These are phyloP conservation scores for Bonnemaisonia californica DNA, from an alignment of 31 red algal genomes.

Conservation along the genomic window DNA sequence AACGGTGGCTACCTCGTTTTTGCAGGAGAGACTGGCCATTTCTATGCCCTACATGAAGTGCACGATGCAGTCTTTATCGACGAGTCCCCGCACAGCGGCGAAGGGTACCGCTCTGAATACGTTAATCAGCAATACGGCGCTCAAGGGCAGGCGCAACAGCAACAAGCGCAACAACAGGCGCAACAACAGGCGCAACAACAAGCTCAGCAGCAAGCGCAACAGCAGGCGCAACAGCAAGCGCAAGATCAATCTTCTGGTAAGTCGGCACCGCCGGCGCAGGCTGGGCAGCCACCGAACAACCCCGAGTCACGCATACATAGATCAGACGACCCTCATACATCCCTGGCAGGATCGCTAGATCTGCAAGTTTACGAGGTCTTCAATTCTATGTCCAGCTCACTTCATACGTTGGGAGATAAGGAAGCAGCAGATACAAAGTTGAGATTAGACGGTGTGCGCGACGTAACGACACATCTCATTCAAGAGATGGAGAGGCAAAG, in stretches of 20 bases:
- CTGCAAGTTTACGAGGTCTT: conserved; percentile 71
- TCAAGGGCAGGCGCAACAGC: not conserved
- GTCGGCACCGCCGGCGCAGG: not conserved
- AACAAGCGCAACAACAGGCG: not conserved
- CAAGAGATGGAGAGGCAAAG: conserved; percentile 62
- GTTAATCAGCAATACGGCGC: conserved; percentile 38
- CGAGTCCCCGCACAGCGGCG: conserved; percentile 39
- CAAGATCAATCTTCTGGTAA: not conserved
- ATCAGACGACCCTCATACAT: conserved; percentile 10
- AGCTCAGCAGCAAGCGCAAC: not conserved
- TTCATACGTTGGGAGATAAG: conserved; percentile 42
- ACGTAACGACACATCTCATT: conserved; percentile 59
- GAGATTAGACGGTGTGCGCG: conserved; percentile 54
- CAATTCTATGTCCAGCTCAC: conserved; percentile 41
- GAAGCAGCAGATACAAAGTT: conserved; percentile 52
- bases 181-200: not conserved
- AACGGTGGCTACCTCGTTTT: conserved; percentile 62
- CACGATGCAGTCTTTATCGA: conserved; percentile 67
- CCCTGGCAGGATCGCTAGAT: conserved; percentile 49
- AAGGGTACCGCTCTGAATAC: conserved; percentile 47
- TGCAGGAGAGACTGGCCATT: conserved; percentile 81
- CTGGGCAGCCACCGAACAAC: conserved; percentile 8
- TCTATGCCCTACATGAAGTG: conserved; percentile 80
- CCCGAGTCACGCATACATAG: conserved; percentile 37
- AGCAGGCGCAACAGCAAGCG: not conserved